Evolutionary conservation across 2,329 filamentous ascomycete species (phyloP).

Genomic region (Phyllosticta capitalensis): DNA sequence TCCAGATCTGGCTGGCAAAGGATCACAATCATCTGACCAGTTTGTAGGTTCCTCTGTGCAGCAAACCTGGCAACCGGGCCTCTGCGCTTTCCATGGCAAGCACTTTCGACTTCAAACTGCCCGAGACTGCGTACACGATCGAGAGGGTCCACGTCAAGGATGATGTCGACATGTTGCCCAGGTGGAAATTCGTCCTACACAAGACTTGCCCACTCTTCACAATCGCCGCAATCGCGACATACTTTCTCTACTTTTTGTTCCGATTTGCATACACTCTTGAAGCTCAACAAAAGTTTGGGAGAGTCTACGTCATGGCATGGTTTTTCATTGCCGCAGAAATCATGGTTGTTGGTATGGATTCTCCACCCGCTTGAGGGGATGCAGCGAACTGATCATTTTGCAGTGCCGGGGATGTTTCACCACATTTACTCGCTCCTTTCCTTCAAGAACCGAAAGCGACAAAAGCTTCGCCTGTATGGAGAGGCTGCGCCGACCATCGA

Average conservation of each 20-base stretch:
- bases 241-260: not conserved
- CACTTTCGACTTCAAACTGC: not conserved
- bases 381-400: not conserved
- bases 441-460: not conserved
- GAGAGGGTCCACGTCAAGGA: not conserved
- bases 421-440: slow-evolving; percentile 6
- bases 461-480: not conserved
- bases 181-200: not conserved
- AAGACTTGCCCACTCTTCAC: not conserved
- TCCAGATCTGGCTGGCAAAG: not conserved
- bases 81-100: not conserved
- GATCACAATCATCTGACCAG: not conserved
- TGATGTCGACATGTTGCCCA: not conserved
- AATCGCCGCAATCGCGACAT: not conserved
- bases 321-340: not conserved
- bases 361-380: not conserved
- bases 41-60: not conserved
- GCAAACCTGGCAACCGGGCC: not conserved
- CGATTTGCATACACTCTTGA: not conserved
- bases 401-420: slow-evolving; percentile 10
- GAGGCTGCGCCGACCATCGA: slow-evolving; percentile 29
- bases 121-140: not conserved
- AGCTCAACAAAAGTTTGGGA: not conserved
- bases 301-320: not conserved
- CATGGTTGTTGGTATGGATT: not conserved